Evolutionary conservation across 140 eudicot genomes (phyloP).

Genomic region (Stevia rebaudiana): DNA sequence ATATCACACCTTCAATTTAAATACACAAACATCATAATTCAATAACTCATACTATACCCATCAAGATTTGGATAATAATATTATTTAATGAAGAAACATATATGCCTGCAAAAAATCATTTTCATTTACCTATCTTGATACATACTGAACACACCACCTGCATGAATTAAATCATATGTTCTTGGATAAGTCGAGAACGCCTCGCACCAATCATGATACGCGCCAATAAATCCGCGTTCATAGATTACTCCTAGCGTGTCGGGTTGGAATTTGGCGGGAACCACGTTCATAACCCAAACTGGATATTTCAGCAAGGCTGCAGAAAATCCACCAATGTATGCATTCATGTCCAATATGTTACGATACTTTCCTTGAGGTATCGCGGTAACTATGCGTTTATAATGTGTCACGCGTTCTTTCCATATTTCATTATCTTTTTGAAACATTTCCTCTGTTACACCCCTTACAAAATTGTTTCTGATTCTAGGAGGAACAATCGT

Average conservation of each 20-base stretch:
- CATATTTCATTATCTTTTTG: conserved; percentile 57
- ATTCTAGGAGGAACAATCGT: conserved; percentile 76
- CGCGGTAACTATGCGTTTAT: conserved; percentile 42
- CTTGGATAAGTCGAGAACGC: conserved; percentile 91
- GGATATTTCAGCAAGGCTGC: conserved; percentile 75
- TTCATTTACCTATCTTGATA: conserved; percentile 72
- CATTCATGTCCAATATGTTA: conserved; percentile 92
- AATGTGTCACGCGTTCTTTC: conserved; percentile 56
- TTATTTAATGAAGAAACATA: too few relatives aligned
- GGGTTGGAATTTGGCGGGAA: conserved; percentile 48
- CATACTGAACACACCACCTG: conserved; percentile 68
- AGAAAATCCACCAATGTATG: conserved; percentile 85
- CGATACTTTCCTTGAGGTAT: conserved; percentile 53
- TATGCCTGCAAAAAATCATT: too few relatives aligned
- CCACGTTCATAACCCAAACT: conserved; percentile 98
- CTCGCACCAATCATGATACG: conserved; percentile 91
- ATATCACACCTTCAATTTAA: conserved; percentile 66
- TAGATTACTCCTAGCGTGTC: conserved; percentile 72
- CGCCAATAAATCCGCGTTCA: conserved; percentile 83
- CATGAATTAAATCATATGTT: conserved; percentile 92
- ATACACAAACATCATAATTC: neutral
- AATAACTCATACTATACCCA: neutral
- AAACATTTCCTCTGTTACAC: conserved; percentile 45
- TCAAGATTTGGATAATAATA: too few relatives aligned
- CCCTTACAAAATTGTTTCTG: conserved; percentile 42